Evolutionary conservation across 2,329 filamentous ascomycete species (phyloP).

Genomic region (Xylaria sp.): DNA sequence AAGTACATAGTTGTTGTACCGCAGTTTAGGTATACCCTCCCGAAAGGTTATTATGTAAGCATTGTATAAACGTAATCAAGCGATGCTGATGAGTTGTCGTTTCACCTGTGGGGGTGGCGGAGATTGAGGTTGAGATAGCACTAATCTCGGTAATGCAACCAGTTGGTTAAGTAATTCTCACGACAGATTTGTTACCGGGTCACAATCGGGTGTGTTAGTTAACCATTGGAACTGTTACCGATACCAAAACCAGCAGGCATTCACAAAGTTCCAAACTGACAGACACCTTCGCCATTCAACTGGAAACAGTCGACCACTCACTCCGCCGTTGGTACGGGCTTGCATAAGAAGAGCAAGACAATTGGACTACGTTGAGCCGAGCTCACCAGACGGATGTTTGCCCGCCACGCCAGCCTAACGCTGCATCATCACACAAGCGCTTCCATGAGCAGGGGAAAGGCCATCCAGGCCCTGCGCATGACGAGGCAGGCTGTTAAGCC

Average conservation of each 20-base stretch:
- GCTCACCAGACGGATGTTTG: slow-evolving; percentile 30
- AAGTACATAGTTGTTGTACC: no score
- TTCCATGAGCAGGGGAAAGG: slow-evolving; percentile 21
- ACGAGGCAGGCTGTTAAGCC: slow-evolving; percentile 17
- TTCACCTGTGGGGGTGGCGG: slow-evolving; percentile 10
- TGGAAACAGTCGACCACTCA: background rate
- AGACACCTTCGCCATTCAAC: background rate
- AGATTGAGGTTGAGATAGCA: slow-evolving; percentile 11
- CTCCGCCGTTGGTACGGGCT: background rate
- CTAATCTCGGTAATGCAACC: slow-evolving; percentile 7
- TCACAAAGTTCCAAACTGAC: slow-evolving; percentile 7
- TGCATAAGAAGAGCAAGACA: background rate
- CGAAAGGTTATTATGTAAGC: slow-evolving; percentile 17
- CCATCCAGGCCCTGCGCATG: slow-evolving; percentile 17
- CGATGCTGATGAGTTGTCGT: slow-evolving; percentile 28
- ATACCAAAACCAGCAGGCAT: slow-evolving; percentile 1
- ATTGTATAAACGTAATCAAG: slow-evolving; percentile 24
- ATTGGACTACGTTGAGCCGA: slow-evolving; percentile 8
- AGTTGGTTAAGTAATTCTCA: background rate
- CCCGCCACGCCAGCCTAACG: slow-evolving; percentile 24
- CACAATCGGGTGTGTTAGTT: slow-evolving; percentile 26
- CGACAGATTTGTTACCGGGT: slow-evolving; percentile 7
- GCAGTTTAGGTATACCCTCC: slow-evolving; percentile 3
- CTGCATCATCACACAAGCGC: slow-evolving; percentile 19
- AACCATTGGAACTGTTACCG: slow-evolving; percentile 10